phyloP scores from a whole-genome alignment of 1,284 basidiomycete species.

The Mycena citricolor region DNA sequence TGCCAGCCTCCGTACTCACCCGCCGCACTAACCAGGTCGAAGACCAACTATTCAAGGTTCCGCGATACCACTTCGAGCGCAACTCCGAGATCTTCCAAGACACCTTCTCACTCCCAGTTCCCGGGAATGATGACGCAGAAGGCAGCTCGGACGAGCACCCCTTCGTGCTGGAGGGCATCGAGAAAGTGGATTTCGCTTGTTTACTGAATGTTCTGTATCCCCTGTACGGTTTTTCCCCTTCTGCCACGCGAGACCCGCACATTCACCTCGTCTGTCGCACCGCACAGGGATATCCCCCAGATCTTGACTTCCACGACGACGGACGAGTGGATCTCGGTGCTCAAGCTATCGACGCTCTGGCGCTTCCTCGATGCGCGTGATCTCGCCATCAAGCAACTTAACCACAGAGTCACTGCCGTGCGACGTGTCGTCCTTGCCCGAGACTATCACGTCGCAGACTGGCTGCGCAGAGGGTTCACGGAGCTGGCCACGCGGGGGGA shows the following conservation, averaged over 20 bases:
- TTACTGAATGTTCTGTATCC: conserved; percentile 35
- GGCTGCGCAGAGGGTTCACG: conserved; percentile 1
- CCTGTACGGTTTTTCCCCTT: conserved; percentile 25
- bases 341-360: conserved; percentile 17
- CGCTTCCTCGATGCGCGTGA: conserved; percentile 1
- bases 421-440: background rate
- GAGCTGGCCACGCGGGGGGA: conserved; percentile 5
- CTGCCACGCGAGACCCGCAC: background rate
- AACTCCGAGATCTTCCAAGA: conserved; percentile 27
- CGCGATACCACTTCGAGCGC: conserved; percentile 25
- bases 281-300: background rate
- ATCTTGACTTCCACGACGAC: conserved; percentile 1
- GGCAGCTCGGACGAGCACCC: conserved; percentile 35
- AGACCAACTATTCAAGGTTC: conserved; percentile 29
- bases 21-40: conserved; percentile 26
- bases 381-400: conserved; percentile 1
- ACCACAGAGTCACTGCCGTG: background rate
- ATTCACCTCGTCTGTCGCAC: too few species aligned
- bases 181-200: conserved; percentile 32
- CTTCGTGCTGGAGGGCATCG: conserved; percentile 30
- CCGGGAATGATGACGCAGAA: conserved; percentile 16
- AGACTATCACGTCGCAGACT: conserved; percentile 2
- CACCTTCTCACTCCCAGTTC: conserved; percentile 27
- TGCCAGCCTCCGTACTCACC: background rate
- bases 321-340: conserved; percentile 14